These are phyloP conservation scores for Metarhizium guizhouense DNA, from an alignment of 2,329 filamentous ascomycete genomes.

Conservation along the genomic window DNA sequence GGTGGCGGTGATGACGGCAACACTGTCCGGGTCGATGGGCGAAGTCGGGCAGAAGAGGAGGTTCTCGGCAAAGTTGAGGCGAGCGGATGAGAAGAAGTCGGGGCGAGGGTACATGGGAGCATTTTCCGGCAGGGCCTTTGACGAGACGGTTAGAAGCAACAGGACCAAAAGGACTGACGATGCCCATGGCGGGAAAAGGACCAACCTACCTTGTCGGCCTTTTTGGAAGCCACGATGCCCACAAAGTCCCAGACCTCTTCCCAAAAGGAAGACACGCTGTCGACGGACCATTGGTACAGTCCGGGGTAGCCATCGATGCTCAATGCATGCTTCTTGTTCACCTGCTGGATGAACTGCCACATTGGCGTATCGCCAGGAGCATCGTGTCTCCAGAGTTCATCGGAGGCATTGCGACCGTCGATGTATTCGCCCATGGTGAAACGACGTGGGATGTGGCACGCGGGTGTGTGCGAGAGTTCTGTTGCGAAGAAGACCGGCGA, in stretches of 20 bases:
- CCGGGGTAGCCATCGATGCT: conserved; percentile 57
- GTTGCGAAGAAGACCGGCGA: too few species aligned
- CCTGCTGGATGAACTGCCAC: conserved; percentile 58
- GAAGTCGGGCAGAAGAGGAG: conserved; percentile 63
- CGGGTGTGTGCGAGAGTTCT: too few species aligned
- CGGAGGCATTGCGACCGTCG: conserved; percentile 8
- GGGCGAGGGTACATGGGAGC: conserved; percentile 79
- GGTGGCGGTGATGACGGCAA: conserved; percentile 73
- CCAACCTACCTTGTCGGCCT: conserved; percentile 47
- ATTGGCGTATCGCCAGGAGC: conserved; percentile 60
- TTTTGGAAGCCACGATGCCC: conserved; percentile 59
- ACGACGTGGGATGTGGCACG: neutral
- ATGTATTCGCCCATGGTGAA: conserved; percentile 10
- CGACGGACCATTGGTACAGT: conserved; percentile 81
- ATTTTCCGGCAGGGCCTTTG: conserved; percentile 58
- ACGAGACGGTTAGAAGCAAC: neutral
- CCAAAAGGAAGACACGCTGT: conserved; percentile 72
- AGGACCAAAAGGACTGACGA: too few species aligned
- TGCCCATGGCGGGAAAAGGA: neutral
- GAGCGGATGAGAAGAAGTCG: conserved; percentile 70
- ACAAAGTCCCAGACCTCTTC: conserved; percentile 76
- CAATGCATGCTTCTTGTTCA: conserved; percentile 60
- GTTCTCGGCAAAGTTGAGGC: conserved; percentile 92
- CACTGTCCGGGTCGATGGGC: conserved; percentile 41
- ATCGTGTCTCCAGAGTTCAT: conserved; percentile 63